phyloP scores from a whole-genome alignment of 345 rosid genomes.

The Leavenworthia alabamica region DNA sequence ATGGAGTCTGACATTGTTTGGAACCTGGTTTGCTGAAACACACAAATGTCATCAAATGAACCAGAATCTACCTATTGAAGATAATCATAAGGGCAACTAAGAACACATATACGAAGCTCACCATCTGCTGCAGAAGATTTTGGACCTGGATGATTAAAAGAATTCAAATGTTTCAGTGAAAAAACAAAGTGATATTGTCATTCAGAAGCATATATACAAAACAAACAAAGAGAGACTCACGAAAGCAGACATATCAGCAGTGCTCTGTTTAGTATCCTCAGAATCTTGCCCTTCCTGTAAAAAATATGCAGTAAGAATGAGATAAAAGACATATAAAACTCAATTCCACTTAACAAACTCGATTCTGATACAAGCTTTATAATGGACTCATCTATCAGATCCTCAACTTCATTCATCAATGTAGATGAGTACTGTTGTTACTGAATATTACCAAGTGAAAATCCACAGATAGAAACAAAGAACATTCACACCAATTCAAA shows the following conservation, averaged over 20 bases:
- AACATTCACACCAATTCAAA: not conserved
- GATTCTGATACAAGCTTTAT: not conserved
- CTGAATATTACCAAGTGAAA: not conserved
- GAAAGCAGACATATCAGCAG: conserved; percentile 35
- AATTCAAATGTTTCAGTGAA: conserved; percentile 13
- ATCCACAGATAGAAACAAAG: not conserved
- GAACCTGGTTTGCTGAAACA: conserved; percentile 79
- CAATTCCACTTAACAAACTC: not conserved
- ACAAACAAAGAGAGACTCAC: conserved; percentile 16
- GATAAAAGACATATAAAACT: not conserved
- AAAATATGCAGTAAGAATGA: not conserved
- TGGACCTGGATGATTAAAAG: conserved; percentile 55
- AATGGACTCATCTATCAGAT: not conserved
- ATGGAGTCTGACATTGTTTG: conserved; percentile 92
- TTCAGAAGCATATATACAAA: not conserved
- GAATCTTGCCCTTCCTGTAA: conserved; percentile 73
- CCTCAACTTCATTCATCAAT: too few relatives aligned
- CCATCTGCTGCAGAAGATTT: conserved; percentile 91
- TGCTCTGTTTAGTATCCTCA: conserved; percentile 59
- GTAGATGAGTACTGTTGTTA: too few relatives aligned
- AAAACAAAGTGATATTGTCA: not conserved
- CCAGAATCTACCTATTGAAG: not conserved
- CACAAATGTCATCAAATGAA: not conserved
- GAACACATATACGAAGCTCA: conserved; percentile 17
- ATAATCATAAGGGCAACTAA: conserved; percentile 7